Percentiles rank a stretch among this genome's conserved stretches.
These are phyloP conservation scores for Mucor racemosus DNA, from an alignment of 371 early-diverging fungal genomes.

Conservation along the genomic window DNA sequence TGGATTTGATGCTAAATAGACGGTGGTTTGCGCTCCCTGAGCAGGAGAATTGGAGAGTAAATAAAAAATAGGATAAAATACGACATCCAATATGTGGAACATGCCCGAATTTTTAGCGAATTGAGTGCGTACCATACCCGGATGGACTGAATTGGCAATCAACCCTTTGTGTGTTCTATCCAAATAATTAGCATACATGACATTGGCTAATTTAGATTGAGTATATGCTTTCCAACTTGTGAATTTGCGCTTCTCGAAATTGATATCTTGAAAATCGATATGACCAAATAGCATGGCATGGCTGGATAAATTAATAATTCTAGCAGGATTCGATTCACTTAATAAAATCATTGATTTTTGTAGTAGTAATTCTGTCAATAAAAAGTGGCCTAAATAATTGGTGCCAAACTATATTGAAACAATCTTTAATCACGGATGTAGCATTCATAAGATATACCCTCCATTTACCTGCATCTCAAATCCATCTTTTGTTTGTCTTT, in stretches of 20 bases:
- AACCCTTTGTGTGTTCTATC: constrained; percentile 46
- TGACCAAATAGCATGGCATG: constrained; percentile 24
- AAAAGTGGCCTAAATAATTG: constrained; percentile 75
- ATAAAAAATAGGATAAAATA: constrained; percentile 15
- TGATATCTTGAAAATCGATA: constrained; percentile 40
- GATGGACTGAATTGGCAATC: constrained; percentile 59
- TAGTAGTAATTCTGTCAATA: constrained; percentile 27
- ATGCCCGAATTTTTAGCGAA: constrained; percentile 11
- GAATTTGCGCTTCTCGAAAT: constrained; percentile 18
- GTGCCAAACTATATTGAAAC: constrained; percentile 45
- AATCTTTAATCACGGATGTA: background rate
- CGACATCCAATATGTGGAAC: background rate
- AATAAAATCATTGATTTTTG: constrained; percentile 21
- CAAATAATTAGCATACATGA: constrained; percentile 64
- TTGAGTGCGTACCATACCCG: constrained; percentile 59
- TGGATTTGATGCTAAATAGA: constrained; percentile 21
- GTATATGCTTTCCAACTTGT: constrained; percentile 42
- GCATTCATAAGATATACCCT: too few relatives aligned
- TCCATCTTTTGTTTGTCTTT: constrained; percentile 56
- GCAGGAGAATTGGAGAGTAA: constrained; percentile 16
- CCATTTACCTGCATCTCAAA: constrained; percentile 59
- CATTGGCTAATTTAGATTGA: constrained; percentile 68
- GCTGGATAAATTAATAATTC: constrained; percentile 50
- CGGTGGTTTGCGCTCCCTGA: constrained; percentile 28
- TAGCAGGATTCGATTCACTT: constrained; percentile 25